phyloP scores from a whole-genome alignment of 2,329 filamentous ascomycete genomes.

The Cladophialophora bantiana region DNA sequence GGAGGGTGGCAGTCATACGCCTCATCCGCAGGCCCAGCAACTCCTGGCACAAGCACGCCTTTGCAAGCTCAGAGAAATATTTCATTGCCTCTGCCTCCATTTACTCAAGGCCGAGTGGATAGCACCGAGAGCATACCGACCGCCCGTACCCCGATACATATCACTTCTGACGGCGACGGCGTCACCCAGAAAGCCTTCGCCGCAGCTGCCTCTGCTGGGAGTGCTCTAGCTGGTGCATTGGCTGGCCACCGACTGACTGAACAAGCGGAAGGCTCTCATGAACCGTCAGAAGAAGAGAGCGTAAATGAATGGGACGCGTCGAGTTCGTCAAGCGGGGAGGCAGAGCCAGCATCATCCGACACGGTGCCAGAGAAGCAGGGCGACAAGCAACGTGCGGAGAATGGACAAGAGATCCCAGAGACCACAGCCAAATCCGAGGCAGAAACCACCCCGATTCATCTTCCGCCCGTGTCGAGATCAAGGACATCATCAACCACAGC shows the following conservation, averaged over 20 bases:
- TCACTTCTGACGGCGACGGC: constrained; percentile 17
- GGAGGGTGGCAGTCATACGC: constrained; percentile 62
- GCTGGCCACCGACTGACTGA: constrained; percentile 46
- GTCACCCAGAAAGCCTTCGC: constrained; percentile 45
- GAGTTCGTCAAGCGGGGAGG: constrained; percentile 49
- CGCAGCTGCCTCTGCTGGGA: constrained; percentile 56
- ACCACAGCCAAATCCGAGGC: neutral
- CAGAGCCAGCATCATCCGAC: constrained; percentile 51
- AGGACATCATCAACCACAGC: constrained; percentile 11
- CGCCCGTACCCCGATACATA: constrained; percentile 30
- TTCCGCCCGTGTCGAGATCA: constrained; percentile 11
- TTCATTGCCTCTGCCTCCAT: constrained; percentile 13
- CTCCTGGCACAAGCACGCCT: constrained; percentile 22
- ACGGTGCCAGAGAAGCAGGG: constrained; percentile 1
- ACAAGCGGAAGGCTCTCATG: constrained; percentile 36
- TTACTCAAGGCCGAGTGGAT: constrained; percentile 20
- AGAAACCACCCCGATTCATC: neutral
- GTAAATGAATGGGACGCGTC: constrained; percentile 45
- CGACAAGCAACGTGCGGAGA: neutral
- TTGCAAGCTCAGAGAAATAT: constrained; percentile 10
- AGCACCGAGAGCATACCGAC: constrained; percentile 39
- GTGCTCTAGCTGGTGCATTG: constrained; percentile 57
- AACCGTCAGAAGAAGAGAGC: constrained; percentile 30
- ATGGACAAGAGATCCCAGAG: neutral
- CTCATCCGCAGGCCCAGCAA: constrained; percentile 36